Percentiles rank a stretch among this genome's conserved stretches.
Conservation (phyloP, 805 yeast species). For the Hanseniaspora lachancei region DNA sequence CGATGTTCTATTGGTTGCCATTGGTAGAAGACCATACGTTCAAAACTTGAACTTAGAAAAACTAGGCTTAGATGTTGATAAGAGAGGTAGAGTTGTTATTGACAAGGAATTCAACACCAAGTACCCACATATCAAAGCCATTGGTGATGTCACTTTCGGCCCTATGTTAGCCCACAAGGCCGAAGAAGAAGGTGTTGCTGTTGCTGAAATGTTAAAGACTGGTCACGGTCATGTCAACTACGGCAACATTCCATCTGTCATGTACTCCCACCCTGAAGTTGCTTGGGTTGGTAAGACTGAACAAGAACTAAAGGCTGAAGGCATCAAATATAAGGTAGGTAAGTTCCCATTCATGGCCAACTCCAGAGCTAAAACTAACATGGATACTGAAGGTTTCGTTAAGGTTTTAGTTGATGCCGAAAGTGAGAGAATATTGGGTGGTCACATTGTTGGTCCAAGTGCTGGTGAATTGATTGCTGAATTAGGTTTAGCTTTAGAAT, state of each 20-base stretch:
- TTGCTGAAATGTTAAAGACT: slow-evolving; percentile 80
- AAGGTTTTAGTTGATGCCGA: slow-evolving; percentile 92
- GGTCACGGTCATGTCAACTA: slow-evolving; percentile 98
- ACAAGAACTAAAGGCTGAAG: slow-evolving; percentile 84
- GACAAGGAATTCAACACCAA: slow-evolving; percentile 89
- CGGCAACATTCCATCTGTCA: slow-evolving; percentile 93
- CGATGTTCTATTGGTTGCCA: slow-evolving; percentile 89
- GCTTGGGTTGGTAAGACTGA: slow-evolving; percentile 99
- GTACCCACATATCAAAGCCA: slow-evolving; percentile 84
- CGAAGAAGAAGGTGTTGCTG: slow-evolving; percentile 99
- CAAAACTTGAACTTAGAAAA: slow-evolving; percentile 79
- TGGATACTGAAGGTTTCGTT: slow-evolving; percentile 94
- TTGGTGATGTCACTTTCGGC: slow-evolving; percentile 97
- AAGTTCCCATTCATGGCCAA: slow-evolving; percentile 98
- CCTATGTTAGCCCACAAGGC: slow-evolving; percentile 99
- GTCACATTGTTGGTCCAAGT: slow-evolving; percentile 92
- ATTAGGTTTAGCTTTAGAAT: slow-evolving; percentile 92
- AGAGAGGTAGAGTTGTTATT: slow-evolving; percentile 84
- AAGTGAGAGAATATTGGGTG: slow-evolving; percentile 91
- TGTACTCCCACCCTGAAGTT: slow-evolving; percentile 99
- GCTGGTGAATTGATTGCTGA: slow-evolving; percentile 99
- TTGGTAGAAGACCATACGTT: slow-evolving; percentile 97
- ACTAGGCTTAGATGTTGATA: slow-evolving; percentile 80
- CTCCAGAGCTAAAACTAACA: slow-evolving; percentile 97
- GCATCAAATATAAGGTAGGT: slow-evolving; percentile 83